Conservation (phyloP, 106 monocot genomes). For the Dendrobium huoshanense region DNA sequence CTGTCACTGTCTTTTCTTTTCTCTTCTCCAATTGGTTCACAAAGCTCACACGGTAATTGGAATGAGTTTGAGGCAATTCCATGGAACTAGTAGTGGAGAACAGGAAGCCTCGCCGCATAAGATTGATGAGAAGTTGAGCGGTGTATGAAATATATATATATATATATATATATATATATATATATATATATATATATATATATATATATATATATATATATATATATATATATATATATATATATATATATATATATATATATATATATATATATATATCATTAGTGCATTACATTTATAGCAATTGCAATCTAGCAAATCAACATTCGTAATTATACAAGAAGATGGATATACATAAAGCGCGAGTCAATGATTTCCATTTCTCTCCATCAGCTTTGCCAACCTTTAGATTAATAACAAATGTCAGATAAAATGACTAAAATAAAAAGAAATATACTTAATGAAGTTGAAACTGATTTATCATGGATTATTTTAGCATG, state of each 20-base stretch:
- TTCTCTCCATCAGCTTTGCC: constrained; percentile 27
- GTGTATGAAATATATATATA: constrained; percentile 13
- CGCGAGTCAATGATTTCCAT: constrained; percentile 16
- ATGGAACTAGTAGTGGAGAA: constrained; percentile 68
- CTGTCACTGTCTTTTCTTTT: too few species aligned
- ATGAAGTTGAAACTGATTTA: neutral
- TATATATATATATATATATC: too few species aligned
- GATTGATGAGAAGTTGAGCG: constrained; percentile 32
- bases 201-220: too few species aligned
- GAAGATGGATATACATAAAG: constrained; percentile 9
- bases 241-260: too few species aligned
- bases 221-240: too few species aligned
- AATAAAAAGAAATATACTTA: neutral
- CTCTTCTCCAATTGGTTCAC: too few species aligned
- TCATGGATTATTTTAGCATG: neutral
- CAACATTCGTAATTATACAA: neutral
- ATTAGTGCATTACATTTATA: too few species aligned
- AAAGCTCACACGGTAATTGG: neutral
- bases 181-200: too few species aligned
- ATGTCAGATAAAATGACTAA: neutral
- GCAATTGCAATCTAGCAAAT: too few species aligned
- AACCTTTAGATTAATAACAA: constrained; percentile 11
- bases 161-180: too few species aligned
- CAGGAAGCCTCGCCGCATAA: constrained; percentile 47
- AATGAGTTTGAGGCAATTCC: constrained; percentile 8